Evolutionary conservation across 169 alveolate genomes (phyloP).

Genomic region (Plasmodium billcollinsi): DNA sequence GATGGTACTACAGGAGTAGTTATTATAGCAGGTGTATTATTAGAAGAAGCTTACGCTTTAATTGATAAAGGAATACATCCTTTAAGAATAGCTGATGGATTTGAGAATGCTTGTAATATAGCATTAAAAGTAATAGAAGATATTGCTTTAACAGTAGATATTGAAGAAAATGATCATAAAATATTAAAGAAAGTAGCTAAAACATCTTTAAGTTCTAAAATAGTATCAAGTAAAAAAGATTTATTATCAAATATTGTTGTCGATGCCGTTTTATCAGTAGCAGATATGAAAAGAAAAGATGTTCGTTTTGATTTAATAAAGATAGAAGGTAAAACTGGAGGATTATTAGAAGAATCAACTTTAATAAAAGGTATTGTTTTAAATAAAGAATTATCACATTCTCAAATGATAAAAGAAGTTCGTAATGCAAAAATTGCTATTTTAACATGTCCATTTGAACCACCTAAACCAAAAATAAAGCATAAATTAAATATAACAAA

Average conservation of each 20-base stretch:
- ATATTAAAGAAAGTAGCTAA: slow-evolving; percentile 92
- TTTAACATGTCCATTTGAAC: slow-evolving; percentile 99
- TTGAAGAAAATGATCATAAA: slow-evolving; percentile 86
- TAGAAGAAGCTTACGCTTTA: slow-evolving; percentile 94
- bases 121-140: slow-evolving; percentile 93
- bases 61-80: slow-evolving; percentile 99
- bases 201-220: slow-evolving; percentile 98
- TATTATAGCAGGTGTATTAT: slow-evolving; percentile 98
- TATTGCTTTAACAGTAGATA: slow-evolving; percentile 89
- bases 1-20: slow-evolving; percentile 99
- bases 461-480: slow-evolving; percentile 99
- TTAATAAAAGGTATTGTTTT: slow-evolving; percentile 96
- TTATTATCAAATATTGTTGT: slow-evolving; percentile 96
- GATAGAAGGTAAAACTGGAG: slow-evolving; percentile 98
- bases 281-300: slow-evolving; percentile 97
- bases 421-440: slow-evolving; percentile 97
- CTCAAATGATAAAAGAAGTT: slow-evolving; percentile 97
- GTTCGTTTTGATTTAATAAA: slow-evolving; percentile 98
- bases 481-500: slow-evolving; percentile 97
- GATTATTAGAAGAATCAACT: slow-evolving; percentile 96
- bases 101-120: slow-evolving; percentile 97
- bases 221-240: slow-evolving; percentile 94
- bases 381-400: slow-evolving; percentile 99
- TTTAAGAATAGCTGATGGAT: slow-evolving; percentile 98
- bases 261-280: slow-evolving; percentile 98